Conservation (phyloP, 305 asterid species). For the Solanum hybrid region DNA sequence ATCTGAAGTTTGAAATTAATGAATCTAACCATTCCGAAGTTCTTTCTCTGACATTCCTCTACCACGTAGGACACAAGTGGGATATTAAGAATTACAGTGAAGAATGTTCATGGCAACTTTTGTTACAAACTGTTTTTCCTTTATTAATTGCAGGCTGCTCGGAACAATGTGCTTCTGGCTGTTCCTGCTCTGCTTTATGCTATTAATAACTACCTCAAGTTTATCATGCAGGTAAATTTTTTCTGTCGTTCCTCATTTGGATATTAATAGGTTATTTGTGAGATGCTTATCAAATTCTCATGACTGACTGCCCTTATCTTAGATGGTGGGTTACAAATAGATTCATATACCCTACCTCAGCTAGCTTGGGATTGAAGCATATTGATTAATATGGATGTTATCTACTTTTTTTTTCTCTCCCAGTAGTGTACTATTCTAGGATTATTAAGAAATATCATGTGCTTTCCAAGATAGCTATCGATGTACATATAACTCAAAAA, state of each 20-base stretch:
- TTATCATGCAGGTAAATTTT: constrained; percentile 64
- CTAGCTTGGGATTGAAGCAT: neutral
- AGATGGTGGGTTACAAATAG: neutral
- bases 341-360: neutral
- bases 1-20: neutral
- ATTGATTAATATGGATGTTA: neutral
- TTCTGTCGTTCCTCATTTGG: neutral
- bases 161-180: constrained; percentile 65
- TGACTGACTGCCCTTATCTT: neutral
- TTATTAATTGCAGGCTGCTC: constrained; percentile 62
- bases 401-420: neutral
- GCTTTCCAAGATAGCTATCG: neutral
- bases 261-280: neutral
- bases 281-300: neutral
- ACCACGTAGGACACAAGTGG: too few species aligned
- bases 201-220: constrained; percentile 74
- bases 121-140: constrained; percentile 11
- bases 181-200: constrained; percentile 86
- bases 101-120: neutral
- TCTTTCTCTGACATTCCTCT: too few species aligned
- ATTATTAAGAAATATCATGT: neutral
- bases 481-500: neutral
- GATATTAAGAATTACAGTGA: too few species aligned
- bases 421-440: neutral
- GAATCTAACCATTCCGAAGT: neutral